Base-by-base conservation (phyloP, 352 stramenopile species). In the Phytopythium chamaehyphon region DNA sequence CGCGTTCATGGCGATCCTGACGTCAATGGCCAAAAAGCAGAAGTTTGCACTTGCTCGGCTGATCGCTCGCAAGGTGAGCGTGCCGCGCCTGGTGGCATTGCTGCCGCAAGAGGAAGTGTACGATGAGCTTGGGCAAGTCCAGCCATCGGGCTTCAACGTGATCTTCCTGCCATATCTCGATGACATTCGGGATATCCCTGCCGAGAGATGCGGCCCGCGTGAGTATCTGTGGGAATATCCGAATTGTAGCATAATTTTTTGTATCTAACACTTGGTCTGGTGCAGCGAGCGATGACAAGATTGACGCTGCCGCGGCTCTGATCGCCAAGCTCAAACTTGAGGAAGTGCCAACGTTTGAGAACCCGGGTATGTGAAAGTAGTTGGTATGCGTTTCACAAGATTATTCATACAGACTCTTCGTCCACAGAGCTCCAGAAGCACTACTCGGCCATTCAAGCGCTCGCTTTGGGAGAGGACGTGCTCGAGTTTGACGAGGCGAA, bases 101-200 rank as follows among this genome's bases (percentile, higher is more conserved):
- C 36, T 93, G 16, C 74, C 83, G n/a, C 83, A 93, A 44, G 71
- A 88, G 50, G 83, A 93, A 64, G 69, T 69, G 24, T 59, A 64
- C 28, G 83, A 93, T 37, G 76, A 93, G 44, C 73, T 90, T 44
- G 83, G 83, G 12, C 83, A 93, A 59, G 66, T 93, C 19, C 80
- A 89, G 55, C 78, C 80, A 1, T 79, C 79, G 35, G 83, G 83
- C 6, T 88, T 93, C 48, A 76, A 83, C 36, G 69, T 91, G 18
- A 59, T 93, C 21, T 90, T 91, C 45, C 66, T 93, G 37, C 78
- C 83, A 22, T 93, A 88, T 44, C 40, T 90, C 21, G 83, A 93
- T 54, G 83, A 93, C 47, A 88, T 93, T 46, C 83, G 83, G 35
- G 76, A 88, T 22, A 59, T 91, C 18, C 60, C 71, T 14, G 63